Conservation (phyloP, 2,329 filamentous ascomycete genomes). For the Ceratocystis ficicola region DNA sequence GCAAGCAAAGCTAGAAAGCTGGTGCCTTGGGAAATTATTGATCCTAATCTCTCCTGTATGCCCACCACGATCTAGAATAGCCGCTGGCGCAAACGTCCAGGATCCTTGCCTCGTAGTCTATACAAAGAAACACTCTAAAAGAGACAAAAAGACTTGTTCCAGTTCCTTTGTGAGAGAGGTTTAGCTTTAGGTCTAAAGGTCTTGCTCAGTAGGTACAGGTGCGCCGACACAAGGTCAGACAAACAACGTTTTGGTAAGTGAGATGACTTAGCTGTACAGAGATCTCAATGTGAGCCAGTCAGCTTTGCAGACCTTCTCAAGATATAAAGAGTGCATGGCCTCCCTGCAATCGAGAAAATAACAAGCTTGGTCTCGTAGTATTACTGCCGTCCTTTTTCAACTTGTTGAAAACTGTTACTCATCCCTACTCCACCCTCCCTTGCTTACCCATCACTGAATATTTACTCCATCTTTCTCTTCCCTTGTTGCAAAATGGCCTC, state of each 20-base stretch:
- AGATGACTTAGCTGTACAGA: too few species aligned
- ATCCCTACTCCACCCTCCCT: too few species aligned
- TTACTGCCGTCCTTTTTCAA: neutral
- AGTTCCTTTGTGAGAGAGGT: neutral
- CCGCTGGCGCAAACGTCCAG: neutral
- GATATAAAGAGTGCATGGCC: neutral
- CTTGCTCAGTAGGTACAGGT: neutral
- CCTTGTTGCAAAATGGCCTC: constrained; percentile 17
- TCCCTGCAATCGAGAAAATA: neutral
- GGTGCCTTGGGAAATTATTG: too few species aligned
- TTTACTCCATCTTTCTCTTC: neutral
- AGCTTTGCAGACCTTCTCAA: neutral
- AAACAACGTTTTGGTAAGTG: too few species aligned
- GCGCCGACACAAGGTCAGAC: neutral
- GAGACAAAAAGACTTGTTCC: neutral
- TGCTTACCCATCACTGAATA: neutral
- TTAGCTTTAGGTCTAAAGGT: neutral
- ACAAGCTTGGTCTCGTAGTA: neutral
- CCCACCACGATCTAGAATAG: too few species aligned
- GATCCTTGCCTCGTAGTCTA: neutral
- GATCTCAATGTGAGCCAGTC: neutral
- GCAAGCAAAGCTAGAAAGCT: neutral
- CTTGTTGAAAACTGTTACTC: neutral
- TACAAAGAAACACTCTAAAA: neutral
- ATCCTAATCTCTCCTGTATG: too few species aligned